Evolutionary conservation across 2,329 filamentous ascomycete species (phyloP).

Genomic region (Fusarium sp.): DNA sequence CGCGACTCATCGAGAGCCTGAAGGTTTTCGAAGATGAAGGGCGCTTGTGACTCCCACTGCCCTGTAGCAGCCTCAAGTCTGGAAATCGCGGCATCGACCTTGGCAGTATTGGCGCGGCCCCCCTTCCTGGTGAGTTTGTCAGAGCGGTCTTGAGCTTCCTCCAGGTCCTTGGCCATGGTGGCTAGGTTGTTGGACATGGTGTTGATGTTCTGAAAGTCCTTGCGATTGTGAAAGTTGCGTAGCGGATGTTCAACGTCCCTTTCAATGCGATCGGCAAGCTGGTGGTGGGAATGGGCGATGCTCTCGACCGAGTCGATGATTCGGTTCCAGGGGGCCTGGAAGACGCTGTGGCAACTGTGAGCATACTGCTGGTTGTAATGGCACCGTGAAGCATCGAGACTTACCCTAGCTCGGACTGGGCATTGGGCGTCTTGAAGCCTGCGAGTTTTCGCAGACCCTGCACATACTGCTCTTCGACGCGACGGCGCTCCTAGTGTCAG

Average conservation of each 20-base stretch:
- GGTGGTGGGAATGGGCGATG: constrained; percentile 87
- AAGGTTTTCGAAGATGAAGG: constrained; percentile 93
- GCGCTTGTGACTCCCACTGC: constrained; percentile 95
- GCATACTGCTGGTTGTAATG: constrained; percentile 9
- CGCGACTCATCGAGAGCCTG: constrained; percentile 92
- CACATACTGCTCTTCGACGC: constrained; percentile 92
- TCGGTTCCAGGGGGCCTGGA: constrained; percentile 91
- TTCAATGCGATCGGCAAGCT: constrained; percentile 86
- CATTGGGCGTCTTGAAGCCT: constrained; percentile 80
- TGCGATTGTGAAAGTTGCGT: constrained; percentile 80
- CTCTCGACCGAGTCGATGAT: constrained; percentile 85
- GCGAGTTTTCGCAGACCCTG: constrained; percentile 85
- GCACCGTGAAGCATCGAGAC: constrained; percentile 48
- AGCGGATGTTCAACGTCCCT: constrained; percentile 89
- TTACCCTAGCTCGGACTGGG: constrained; percentile 89
- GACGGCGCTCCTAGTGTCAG: constrained; percentile 83
- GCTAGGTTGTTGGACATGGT: constrained; percentile 86
- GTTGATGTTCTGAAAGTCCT: constrained; percentile 85
- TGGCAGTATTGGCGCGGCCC: constrained; percentile 80
- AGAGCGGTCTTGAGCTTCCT: constrained; percentile 86
- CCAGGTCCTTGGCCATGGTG: constrained; percentile 87
- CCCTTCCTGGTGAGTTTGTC: constrained; percentile 89
- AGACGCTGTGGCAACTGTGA: constrained; percentile 75
- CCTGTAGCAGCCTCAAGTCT: constrained; percentile 84
- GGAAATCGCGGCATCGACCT: constrained; percentile 81